phyloP scores from a whole-genome alignment of 805 yeast genomes.

The Metschnikowia reukaufii region DNA sequence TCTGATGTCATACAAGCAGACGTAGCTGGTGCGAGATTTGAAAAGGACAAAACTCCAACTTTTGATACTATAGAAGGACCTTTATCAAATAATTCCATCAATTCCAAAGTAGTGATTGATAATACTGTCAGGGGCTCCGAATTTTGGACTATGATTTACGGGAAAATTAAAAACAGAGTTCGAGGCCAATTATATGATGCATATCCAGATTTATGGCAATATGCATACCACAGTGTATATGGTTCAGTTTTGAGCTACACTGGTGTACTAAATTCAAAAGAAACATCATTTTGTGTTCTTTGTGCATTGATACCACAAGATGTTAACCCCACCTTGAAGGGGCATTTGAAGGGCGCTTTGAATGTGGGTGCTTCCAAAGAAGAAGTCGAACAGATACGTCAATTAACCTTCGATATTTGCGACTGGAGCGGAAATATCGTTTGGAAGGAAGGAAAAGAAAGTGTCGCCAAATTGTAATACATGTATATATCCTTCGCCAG shows the following conservation, averaged over 20 bases:
- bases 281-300: constrained; percentile 74
- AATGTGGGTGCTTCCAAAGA: constrained; percentile 72
- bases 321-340: constrained; percentile 89
- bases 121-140: constrained; percentile 51
- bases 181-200: constrained; percentile 65
- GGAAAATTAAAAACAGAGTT: constrained; percentile 70
- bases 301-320: constrained; percentile 87
- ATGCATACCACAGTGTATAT: constrained; percentile 70
- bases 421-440: constrained; percentile 66
- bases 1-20: constrained; percentile 42
- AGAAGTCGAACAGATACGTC: constrained; percentile 60
- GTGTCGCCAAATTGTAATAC: constrained; percentile 51
- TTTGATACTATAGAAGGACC: constrained; percentile 45
- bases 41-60: constrained; percentile 18
- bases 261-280: constrained; percentile 59
- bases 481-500: no score
- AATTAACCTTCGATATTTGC: constrained; percentile 61
- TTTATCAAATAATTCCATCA: constrained; percentile 31
- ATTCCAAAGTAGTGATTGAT: constrained; percentile 26
- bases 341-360: constrained; percentile 83
- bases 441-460: constrained; percentile 52
- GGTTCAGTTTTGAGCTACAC: constrained; percentile 73
- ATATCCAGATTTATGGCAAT: constrained; percentile 84
- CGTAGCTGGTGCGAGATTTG: constrained; percentile 38
- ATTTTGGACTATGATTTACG: constrained; percentile 75